Evolutionary conservation across 805 yeast species (phyloP), one percentile per base, ranked within the genome.

Genomic region (Pichia insulana): DNA sequence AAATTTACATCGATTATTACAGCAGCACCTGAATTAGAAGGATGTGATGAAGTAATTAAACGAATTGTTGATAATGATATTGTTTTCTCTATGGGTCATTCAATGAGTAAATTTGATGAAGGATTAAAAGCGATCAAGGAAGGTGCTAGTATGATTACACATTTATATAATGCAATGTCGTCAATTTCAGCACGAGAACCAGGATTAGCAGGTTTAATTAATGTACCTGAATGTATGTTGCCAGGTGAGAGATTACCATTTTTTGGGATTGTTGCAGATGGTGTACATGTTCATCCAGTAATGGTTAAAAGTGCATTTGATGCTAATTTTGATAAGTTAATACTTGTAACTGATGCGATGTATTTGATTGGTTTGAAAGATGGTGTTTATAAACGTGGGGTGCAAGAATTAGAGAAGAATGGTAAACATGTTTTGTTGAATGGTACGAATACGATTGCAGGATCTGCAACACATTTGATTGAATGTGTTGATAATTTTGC

Each of bases 141-240:
- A n/a, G 81, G 81, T 19, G 77, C 78, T 13, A 52, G 69, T n/a
- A 74, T 76, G 80, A 63, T 76, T 43, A 76, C 82, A 3, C 82
- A 76, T 52, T 63, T 76, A 40, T 76, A 71, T 58, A 76, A 76
- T 50, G 82, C 82, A 49, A 76, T 76, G 82, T 77, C 78, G 3
- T 63, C 54, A 37, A 77, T 76, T 7, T 80, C 74, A 51, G 80
- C 75, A 52, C 61, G 82, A 50, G 73, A 74, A 40, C 74, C 73
- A 10, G 80, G 81, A 12, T 70, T 74, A 17, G 67, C 74, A 30
- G 82, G 81, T 2, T 60, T 75, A 28, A 57, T 69, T 8, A 62
- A 65, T 11, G 31, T 30, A 22, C 30, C 45, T 12, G 22, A 25
- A 7, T 61, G 38, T 35, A n/a, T n/a, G n/a, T n/a, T n/a, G n/a